Percentiles rank a stretch among this genome's conserved stretches.
phyloP scores from a whole-genome alignment of 345 rosid species.

The Noccaea bulbosa region DNA sequence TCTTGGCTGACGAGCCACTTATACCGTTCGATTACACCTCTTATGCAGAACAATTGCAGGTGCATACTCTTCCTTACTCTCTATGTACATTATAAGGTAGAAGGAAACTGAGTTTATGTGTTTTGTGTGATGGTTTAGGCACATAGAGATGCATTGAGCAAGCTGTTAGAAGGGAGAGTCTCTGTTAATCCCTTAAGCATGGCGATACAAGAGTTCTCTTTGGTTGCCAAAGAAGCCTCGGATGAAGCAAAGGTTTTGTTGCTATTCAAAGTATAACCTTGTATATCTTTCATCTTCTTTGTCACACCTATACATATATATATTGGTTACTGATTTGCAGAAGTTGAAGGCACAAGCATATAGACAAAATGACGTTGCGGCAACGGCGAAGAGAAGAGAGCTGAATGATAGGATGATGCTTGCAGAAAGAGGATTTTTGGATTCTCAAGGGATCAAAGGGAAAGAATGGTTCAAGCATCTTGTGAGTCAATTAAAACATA shows the following conservation, averaged over 20 bases:
- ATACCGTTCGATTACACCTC: slow-evolving; percentile 76
- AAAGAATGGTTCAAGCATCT: slow-evolving; percentile 95
- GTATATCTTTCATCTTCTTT: not conserved
- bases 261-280: not conserved
- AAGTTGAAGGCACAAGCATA: slow-evolving; percentile 47
- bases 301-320: not conserved
- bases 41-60: slow-evolving; percentile 70
- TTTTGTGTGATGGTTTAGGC: slow-evolving; percentile 47
- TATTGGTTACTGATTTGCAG: slow-evolving; percentile 47
- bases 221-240: slow-evolving; percentile 61
- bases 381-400: slow-evolving; percentile 53
- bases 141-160: slow-evolving; percentile 55
- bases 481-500: slow-evolving; percentile 47
- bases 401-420: slow-evolving; percentile 88
- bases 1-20: slow-evolving; percentile 75
- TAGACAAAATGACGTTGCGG: slow-evolving; percentile 35
- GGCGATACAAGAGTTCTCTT: slow-evolving; percentile 62
- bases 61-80: slow-evolving; percentile 23
- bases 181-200: slow-evolving; percentile 58
- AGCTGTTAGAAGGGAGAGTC: slow-evolving; percentile 49
- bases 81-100: not conserved
- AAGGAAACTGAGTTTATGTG: slow-evolving; percentile 12
- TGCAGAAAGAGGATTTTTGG: slow-evolving; percentile 92
- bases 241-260: slow-evolving; percentile 64
- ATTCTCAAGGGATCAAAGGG: slow-evolving; percentile 71